phyloP scores from a whole-genome alignment of 805 yeast genomes.

The Suhomyces prunicola region DNA sequence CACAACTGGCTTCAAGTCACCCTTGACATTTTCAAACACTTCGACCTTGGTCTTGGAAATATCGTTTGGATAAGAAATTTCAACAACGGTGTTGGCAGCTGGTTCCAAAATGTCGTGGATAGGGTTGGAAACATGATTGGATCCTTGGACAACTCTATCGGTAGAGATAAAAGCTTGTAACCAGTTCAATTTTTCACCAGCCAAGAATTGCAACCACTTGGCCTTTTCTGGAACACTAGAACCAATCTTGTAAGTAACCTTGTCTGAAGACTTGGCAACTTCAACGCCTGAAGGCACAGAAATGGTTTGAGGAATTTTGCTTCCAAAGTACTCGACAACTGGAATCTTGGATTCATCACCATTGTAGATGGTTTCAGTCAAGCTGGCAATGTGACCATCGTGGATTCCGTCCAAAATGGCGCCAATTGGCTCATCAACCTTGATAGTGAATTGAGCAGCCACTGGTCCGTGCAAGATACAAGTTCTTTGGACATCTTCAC shows the following conservation, averaged over 20 bases:
- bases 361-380: conserved; percentile 65
- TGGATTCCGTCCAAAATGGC: conserved; percentile 86
- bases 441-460: conserved; percentile 86
- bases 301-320: conserved; percentile 41
- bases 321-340: conserved; percentile 84
- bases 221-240: conserved; percentile 26
- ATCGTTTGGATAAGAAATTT: conserved; percentile 49
- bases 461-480: conserved; percentile 99
- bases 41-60: conserved; percentile 57
- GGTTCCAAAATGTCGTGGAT: conserved; percentile 80
- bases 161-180: conserved; percentile 84
- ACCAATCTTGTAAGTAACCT: conserved; percentile 38
- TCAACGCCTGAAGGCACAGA: conserved; percentile 34
- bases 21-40: conserved; percentile 69
- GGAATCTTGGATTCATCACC: conserved; percentile 76
- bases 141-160: conserved; percentile 79
- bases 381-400: conserved; percentile 76
- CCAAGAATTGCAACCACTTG: conserved; percentile 76
- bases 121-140: conserved; percentile 76
- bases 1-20: conserved; percentile 64
- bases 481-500: conserved; percentile 95
- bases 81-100: conserved; percentile 53
- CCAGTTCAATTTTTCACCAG: conserved; percentile 82
- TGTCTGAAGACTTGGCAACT: conserved; percentile 22
- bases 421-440: conserved; percentile 89